These are phyloP conservation scores for Huntiella decipiens DNA, from an alignment of 2,329 filamentous ascomycete species.

Conservation along the genomic window DNA sequence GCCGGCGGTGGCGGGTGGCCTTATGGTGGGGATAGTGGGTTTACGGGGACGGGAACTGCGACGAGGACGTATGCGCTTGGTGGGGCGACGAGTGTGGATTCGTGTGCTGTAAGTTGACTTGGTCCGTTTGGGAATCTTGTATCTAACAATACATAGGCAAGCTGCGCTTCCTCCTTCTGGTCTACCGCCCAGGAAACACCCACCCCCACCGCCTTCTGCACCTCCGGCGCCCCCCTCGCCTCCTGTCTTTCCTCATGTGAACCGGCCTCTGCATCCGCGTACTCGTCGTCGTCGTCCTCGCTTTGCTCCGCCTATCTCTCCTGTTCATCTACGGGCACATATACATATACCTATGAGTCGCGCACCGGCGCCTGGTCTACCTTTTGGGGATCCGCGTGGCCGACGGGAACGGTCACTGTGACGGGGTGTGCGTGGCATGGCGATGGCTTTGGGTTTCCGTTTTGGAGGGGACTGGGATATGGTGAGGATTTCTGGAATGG, in stretches of 20 bases:
- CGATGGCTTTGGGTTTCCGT: conserved; percentile 13
- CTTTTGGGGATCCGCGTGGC: conserved; percentile 12
- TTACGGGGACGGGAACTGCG: too few species aligned
- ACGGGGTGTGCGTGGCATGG: conserved; percentile 15
- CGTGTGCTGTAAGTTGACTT: conserved; percentile 12
- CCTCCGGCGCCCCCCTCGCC: conserved; percentile 10
- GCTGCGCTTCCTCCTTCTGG: conserved; percentile 15
- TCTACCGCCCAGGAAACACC: conserved; percentile 14
- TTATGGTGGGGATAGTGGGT: conserved; percentile 5
- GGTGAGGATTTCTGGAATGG: conserved; percentile 13
- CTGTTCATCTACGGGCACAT: conserved; percentile 14
- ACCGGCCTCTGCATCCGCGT: conserved; percentile 12
- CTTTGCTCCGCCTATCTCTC: conserved; percentile 13
- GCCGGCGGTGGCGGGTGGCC: conserved; percentile 8
- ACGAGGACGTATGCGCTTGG: conserved; percentile 1
- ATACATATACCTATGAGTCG: conserved; percentile 14
- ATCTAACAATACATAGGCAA: conserved; percentile 6
- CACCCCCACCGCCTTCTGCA: conserved; percentile 13
- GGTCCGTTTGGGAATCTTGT: background rate
- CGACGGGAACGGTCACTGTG: conserved; percentile 14
- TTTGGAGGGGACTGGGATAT: conserved; percentile 14
- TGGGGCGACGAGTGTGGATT: conserved; percentile 2
- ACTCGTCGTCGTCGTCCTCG: conserved; percentile 13
- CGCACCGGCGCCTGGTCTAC: conserved; percentile 10
- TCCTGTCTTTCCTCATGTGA: conserved; percentile 13